Evolutionary conservation across 2,329 filamentous ascomycete species (phyloP).

Genomic region (Karstenula rhodostoma): DNA sequence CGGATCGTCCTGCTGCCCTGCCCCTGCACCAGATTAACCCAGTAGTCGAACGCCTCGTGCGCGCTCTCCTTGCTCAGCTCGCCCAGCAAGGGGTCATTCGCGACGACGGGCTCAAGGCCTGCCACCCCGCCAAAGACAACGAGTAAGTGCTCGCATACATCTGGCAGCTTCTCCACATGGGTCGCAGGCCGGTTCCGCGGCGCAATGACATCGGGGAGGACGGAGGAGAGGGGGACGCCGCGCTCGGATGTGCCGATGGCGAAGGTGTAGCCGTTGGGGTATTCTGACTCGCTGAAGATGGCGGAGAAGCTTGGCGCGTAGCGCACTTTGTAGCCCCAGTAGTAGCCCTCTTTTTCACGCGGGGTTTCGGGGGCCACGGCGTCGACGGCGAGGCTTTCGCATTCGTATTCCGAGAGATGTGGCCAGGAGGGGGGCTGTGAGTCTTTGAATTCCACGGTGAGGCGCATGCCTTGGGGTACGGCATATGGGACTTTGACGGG

Average conservation of each 20-base stretch:
- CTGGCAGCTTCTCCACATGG: conserved; percentile 26
- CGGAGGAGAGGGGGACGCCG: conserved; percentile 59
- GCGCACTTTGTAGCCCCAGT: conserved; percentile 83
- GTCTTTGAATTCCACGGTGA: conserved; percentile 73
- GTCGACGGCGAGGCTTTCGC: conserved; percentile 55
- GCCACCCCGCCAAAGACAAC: conserved; percentile 83
- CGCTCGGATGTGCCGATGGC: conserved; percentile 86
- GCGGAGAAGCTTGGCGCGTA: conserved; percentile 71
- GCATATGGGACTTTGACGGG: conserved; percentile 62
- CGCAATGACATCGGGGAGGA: conserved; percentile 33
- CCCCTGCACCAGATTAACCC: conserved; percentile 81
- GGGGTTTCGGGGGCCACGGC: conserved; percentile 74
- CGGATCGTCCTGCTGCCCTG: conserved; percentile 84
- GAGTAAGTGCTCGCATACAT: conserved; percentile 73
- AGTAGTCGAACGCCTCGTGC: conserved; percentile 79
- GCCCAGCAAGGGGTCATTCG: conserved; percentile 68
- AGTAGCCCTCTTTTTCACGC: conserved; percentile 79
- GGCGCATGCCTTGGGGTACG: conserved; percentile 73
- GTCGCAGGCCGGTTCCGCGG: conserved; percentile 4
- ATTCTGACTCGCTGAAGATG: conserved; percentile 80
- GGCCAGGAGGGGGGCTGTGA: conserved; percentile 49
- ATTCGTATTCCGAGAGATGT: conserved; percentile 28
- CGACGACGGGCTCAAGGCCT: conserved; percentile 78
- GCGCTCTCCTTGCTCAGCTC: conserved; percentile 70
- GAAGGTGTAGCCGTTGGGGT: conserved; percentile 80